A percentile compares a stretch with the other conserved stretches of the same genome.
phyloP scores from a whole-genome alignment of 2,329 filamentous ascomycete genomes.

The Pleurostoma richardsiae region DNA sequence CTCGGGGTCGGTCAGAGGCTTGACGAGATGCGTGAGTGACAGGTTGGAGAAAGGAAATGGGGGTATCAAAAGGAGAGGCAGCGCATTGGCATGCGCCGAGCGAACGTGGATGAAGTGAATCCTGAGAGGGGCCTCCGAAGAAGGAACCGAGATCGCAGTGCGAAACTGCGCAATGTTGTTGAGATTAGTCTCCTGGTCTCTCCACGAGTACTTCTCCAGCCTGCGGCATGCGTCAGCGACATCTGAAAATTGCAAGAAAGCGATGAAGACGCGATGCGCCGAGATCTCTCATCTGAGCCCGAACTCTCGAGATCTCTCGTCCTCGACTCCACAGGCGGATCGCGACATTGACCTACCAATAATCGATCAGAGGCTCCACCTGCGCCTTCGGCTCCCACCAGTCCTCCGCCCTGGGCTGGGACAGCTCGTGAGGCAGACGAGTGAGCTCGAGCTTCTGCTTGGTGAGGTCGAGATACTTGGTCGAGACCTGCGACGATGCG shows the following conservation, averaged over 20 bases:
- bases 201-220: constrained; percentile 64
- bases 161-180: constrained; percentile 61
- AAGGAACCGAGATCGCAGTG: constrained; percentile 41
- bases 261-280: constrained; percentile 1
- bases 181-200: constrained; percentile 49
- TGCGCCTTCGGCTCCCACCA: constrained; percentile 58
- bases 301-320: no score
- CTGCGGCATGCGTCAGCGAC: constrained; percentile 25
- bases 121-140: constrained; percentile 37
- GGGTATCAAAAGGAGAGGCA: constrained; percentile 61
- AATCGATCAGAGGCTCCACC: constrained; percentile 61
- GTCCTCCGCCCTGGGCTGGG: constrained; percentile 38
- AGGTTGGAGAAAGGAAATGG: constrained; percentile 62
- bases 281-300: no score
- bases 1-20: constrained; percentile 48
- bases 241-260: no score
- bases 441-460: constrained; percentile 63
- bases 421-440: constrained; percentile 55
- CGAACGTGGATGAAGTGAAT: constrained; percentile 61
- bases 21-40: constrained; percentile 50
- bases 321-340: no score
- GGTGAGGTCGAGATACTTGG: constrained; percentile 62
- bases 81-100: constrained; percentile 46
- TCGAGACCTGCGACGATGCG: constrained; percentile 47
- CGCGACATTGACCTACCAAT: constrained; percentile 45